Evolutionary conservation across 805 yeast genomes (phyloP).

Genomic region (Kuraishia cidri): DNA sequence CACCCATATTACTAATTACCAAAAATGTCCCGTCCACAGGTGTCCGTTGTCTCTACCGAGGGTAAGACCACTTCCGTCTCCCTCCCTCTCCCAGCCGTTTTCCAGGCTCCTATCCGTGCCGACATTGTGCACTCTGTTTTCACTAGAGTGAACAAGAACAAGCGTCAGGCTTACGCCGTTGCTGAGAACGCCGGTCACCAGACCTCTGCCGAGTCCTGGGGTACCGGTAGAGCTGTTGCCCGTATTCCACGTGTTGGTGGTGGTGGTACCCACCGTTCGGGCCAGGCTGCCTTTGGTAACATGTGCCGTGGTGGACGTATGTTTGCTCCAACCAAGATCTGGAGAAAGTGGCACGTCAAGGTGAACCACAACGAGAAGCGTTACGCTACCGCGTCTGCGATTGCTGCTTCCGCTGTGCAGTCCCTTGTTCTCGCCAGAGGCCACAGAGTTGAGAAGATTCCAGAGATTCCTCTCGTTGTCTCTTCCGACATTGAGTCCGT

Average conservation of each 20-base stretch:
- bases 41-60: conserved; percentile 81
- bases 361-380: conserved; percentile 99
- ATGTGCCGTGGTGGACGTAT: conserved; percentile 99
- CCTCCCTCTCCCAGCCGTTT: conserved; percentile 95
- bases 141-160: conserved; percentile 98
- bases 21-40: conserved; percentile 76
- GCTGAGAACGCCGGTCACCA: conserved; percentile 99
- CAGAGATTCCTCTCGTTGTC: conserved; percentile 98
- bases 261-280: conserved; percentile 99
- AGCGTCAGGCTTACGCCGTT: conserved; percentile 99
- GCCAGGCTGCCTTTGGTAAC: conserved; percentile 99
- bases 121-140: conserved; percentile 98
- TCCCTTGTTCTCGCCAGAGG: conserved; percentile 99
- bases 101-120: conserved; percentile 99
- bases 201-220: conserved; percentile 99
- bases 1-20: no score
- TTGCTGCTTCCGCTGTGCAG: conserved; percentile 98
- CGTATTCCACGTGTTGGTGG: conserved; percentile 99
- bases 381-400: conserved; percentile 99
- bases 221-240: conserved; percentile 99
- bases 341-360: conserved; percentile 99
- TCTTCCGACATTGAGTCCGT: conserved; percentile 87
- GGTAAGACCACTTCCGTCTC: conserved; percentile 84
- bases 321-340: conserved; percentile 99
- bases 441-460: conserved; percentile 97